phyloP scores from a whole-genome alignment of 495 filamentous ascomycete genomes.

The Aspergillus incahuasiensis region DNA sequence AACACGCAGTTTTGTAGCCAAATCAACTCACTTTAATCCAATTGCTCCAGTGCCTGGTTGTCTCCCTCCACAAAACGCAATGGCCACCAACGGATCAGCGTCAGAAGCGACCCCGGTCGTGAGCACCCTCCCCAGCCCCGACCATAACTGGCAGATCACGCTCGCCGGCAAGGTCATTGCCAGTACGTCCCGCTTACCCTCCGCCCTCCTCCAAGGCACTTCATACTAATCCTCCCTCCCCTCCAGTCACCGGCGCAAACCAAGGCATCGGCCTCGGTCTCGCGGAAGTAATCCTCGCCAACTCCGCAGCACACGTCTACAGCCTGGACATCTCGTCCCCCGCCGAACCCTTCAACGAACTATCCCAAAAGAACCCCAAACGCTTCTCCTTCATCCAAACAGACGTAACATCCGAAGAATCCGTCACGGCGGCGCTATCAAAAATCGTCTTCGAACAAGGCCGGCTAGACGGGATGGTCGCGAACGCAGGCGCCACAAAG shows the following conservation, averaged over 20 bases:
- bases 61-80: neutral
- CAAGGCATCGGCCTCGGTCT: slow-evolving; percentile 24
- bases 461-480: slow-evolving; percentile 32
- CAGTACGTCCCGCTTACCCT: neutral
- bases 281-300: slow-evolving; percentile 38
- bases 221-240: too few relatives aligned
- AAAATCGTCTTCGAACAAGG: slow-evolving; percentile 32
- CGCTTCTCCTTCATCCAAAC: slow-evolving; percentile 38
- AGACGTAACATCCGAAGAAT: slow-evolving; percentile 38
- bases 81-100: neutral
- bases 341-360: slow-evolving; percentile 30
- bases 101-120: neutral
- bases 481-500: slow-evolving; percentile 44
- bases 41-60: too few relatives aligned
- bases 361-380: slow-evolving; percentile 26
- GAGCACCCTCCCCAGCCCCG: slow-evolving; percentile 22
- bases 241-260: slow-evolving; percentile 28
- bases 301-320: slow-evolving; percentile 34
- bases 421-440: slow-evolving; percentile 35
- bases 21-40: too few relatives aligned
- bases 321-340: slow-evolving; percentile 42
- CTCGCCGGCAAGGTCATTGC: slow-evolving; percentile 26
- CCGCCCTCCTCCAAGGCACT: neutral
- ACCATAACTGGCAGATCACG: slow-evolving; percentile 29
- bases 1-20: too few relatives aligned